These are phyloP conservation scores for Auricularia sp. DNA, from an alignment of 768 basidiomycete species.

Conservation along the genomic window DNA sequence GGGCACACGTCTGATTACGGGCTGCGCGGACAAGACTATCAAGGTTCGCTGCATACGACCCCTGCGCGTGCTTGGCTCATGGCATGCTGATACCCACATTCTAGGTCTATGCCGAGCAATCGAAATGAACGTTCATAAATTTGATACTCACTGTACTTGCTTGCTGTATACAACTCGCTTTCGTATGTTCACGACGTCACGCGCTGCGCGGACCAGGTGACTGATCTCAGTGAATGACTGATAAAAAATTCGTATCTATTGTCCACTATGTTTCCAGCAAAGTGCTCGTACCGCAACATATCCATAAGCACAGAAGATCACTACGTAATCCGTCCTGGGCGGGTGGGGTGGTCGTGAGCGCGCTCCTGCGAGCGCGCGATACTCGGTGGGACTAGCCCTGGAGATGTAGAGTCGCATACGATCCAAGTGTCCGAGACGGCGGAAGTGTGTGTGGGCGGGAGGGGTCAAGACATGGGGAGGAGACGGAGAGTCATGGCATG, in stretches of 20 bases:
- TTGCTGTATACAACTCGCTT: neutral
- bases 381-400: no score
- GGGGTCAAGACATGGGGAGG: neutral
- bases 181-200: neutral
- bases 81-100: neutral
- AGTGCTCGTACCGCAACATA: neutral
- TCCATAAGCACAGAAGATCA: neutral
- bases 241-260: neutral
- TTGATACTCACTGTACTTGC: neutral
- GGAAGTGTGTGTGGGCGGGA: no score
- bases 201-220: no score
- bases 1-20: slow-evolving; percentile 88
- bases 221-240: no score
- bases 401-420: no score
- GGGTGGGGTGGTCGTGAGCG: neutral
- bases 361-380: no score
- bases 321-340: neutral
- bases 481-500: neutral
- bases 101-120: slow-evolving; percentile 64
- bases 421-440: no score
- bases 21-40: slow-evolving; percentile 97
- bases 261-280: neutral
- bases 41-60: slow-evolving; percentile 45
- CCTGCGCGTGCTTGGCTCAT: neutral
- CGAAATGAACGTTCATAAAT: slow-evolving; percentile 26